These are phyloP conservation scores for Spathaspora sp. DNA, from an alignment of 805 yeast genomes.

Conservation along the genomic window DNA sequence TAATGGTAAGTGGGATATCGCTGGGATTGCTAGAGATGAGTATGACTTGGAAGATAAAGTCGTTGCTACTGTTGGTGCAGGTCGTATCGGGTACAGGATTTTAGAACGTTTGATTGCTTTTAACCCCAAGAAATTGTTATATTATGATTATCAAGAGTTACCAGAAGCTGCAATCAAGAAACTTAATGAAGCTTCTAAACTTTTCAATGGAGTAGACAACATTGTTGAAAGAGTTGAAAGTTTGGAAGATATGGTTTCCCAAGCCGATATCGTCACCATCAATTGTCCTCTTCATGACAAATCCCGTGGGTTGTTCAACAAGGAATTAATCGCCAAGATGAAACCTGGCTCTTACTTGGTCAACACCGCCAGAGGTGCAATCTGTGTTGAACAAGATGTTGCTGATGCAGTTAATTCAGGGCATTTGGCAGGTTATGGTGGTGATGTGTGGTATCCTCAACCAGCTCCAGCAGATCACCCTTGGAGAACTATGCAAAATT, in stretches of 20 bases:
- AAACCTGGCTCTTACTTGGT: slow-evolving; percentile 72
- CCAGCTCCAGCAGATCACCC: slow-evolving; percentile 78
- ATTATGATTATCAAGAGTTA: slow-evolving; percentile 71
- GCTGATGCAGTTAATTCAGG: slow-evolving; percentile 71
- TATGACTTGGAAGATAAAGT: slow-evolving; percentile 75
- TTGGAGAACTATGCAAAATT: slow-evolving; percentile 68
- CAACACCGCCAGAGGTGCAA: slow-evolving; percentile 82
- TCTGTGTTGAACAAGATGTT: slow-evolving; percentile 67
- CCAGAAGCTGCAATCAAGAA: slow-evolving; percentile 46
- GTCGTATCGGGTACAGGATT: slow-evolving; percentile 76
- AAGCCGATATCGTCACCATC: slow-evolving; percentile 71
- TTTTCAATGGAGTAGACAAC: slow-evolving; percentile 47
- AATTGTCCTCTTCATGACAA: slow-evolving; percentile 75
- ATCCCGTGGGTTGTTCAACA: slow-evolving; percentile 64
- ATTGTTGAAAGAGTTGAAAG: slow-evolving; percentile 57
- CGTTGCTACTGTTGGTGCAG: slow-evolving; percentile 75
- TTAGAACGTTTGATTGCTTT: slow-evolving; percentile 69
- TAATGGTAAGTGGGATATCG: slow-evolving; percentile 69
- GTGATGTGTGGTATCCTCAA: slow-evolving; percentile 82
- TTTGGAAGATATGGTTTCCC: slow-evolving; percentile 61
- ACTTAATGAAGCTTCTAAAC: slow-evolving; percentile 31
- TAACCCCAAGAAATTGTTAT: slow-evolving; percentile 68
- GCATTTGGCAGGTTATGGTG: slow-evolving; percentile 74
- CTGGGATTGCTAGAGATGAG: slow-evolving; percentile 68
- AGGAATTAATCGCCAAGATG: slow-evolving; percentile 61